Percentiles rank a stretch among this genome's conserved stretches.
These are phyloP conservation scores for Aspergillus sp. DNA, from an alignment of 2,329 filamentous ascomycete species.

Conservation along the genomic window DNA sequence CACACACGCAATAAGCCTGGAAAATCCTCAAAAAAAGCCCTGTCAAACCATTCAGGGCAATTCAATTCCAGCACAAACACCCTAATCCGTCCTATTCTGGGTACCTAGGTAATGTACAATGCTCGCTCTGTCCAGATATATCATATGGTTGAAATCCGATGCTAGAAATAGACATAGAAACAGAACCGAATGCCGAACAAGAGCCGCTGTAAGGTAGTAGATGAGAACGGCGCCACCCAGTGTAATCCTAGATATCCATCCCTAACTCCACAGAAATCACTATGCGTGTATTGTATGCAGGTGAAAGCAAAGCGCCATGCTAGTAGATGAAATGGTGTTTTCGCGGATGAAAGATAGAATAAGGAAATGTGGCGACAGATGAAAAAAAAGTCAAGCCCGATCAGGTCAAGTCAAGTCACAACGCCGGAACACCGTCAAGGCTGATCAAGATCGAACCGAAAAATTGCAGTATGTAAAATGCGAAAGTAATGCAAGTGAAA, in stretches of 20 bases:
- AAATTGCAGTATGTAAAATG: background rate
- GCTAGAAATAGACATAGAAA: conserved; percentile 2
- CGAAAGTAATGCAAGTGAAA: conserved; percentile 10
- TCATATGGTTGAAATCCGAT: conserved; percentile 4
- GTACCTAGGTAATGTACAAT: conserved; percentile 2
- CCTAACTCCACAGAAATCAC: background rate
- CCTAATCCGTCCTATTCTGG: background rate
- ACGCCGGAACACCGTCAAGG: conserved; percentile 9
- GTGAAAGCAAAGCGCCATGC: background rate
- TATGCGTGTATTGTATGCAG: background rate
- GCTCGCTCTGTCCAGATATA: conserved; percentile 3
- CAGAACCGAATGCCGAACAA: background rate
- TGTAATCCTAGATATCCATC: conserved; percentile 1
- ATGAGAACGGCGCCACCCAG: background rate
- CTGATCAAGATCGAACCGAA: background rate
- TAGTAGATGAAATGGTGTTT: background rate
- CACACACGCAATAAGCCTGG: background rate
- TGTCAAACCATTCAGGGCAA: background rate
- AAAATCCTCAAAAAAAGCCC: background rate
- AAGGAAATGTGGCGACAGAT: background rate
- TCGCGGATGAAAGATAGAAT: background rate
- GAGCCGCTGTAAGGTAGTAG: background rate
- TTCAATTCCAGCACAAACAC: background rate
- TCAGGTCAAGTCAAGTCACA: background rate
- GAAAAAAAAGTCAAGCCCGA: background rate